These are phyloP conservation scores for Lecanosticta acicola DNA, from an alignment of 2,329 filamentous ascomycete genomes.

Conservation along the genomic window DNA sequence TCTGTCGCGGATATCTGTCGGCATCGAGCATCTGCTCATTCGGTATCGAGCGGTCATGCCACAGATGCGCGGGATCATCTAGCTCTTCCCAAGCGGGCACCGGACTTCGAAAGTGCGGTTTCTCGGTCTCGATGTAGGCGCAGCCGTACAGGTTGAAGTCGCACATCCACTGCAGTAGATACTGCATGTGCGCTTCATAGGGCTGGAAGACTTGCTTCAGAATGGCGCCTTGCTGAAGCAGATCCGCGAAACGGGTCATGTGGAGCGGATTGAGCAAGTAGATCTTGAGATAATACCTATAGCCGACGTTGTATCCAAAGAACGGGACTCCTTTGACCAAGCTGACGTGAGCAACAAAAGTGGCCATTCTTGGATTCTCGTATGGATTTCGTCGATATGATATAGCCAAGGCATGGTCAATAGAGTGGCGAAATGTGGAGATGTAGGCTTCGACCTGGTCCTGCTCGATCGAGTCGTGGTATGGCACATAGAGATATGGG, in stretches of 20 bases:
- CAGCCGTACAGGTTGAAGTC: conserved; percentile 98
- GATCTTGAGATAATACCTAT: conserved; percentile 85
- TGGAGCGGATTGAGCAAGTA: conserved; percentile 84
- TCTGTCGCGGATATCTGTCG: conserved; percentile 64
- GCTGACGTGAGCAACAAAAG: conserved; percentile 83
- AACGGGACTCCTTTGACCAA: conserved; percentile 91
- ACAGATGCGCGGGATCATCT: conserved; percentile 59
- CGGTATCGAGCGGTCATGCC: conserved; percentile 72
- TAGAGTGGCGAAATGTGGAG: conserved; percentile 71
- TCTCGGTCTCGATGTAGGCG: conserved; percentile 68
- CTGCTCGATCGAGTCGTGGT: conserved; percentile 23
- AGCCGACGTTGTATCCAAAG: conserved; percentile 92
- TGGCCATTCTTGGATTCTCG: conserved; percentile 54
- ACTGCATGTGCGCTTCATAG: conserved; percentile 90
- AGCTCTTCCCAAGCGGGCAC: conserved; percentile 64
- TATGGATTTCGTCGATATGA: conserved; percentile 75
- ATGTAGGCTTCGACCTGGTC: conserved; percentile 67
- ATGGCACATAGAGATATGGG: conserved; percentile 78
- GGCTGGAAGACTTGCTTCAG: conserved; percentile 81
- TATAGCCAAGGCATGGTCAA: conserved; percentile 82
- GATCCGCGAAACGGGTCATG: conserved; percentile 80
- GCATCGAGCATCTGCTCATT: conserved; percentile 56
- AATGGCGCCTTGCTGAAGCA: conserved; percentile 81
- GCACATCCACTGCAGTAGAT: conserved; percentile 92
- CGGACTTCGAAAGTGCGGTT: conserved; percentile 67